Evolutionary conservation across 73 alveolate genomes (phyloP).

Genomic region (Paramecium biaurelia): DNA sequence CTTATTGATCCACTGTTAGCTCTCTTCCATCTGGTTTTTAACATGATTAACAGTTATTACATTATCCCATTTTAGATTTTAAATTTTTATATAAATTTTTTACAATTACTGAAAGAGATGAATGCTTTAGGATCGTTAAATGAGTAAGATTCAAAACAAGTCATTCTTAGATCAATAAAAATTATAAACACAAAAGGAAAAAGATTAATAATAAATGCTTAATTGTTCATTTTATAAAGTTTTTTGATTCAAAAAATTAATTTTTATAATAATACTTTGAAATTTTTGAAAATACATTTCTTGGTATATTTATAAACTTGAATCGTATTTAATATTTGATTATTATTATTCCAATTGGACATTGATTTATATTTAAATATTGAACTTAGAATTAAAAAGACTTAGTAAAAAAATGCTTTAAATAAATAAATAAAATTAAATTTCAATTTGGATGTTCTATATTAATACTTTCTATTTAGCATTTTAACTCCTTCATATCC

Average conservation of each 20-base stretch:
- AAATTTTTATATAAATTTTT: neutral
- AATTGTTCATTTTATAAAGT: neutral
- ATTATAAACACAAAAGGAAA: neutral
- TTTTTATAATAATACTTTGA: neutral
- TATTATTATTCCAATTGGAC: neutral
- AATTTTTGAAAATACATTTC: neutral
- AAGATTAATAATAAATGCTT: too few species aligned
- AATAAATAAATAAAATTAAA: neutral
- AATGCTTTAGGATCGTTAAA: neutral
- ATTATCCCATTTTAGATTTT: conserved; percentile 14
- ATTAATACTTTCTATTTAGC: neutral
- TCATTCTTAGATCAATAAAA: neutral
- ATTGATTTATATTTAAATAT: too few species aligned
- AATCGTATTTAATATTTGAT: neutral
- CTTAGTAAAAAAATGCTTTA: neutral
- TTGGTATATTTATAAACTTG: neutral
- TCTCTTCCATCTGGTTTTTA: conserved; percentile 10
- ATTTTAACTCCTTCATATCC: conserved; percentile 9
- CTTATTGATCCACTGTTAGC: neutral
- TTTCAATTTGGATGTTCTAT: neutral
- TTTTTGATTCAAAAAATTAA: neutral
- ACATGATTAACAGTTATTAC: conserved; percentile 36
- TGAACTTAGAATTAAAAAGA: too few species aligned
- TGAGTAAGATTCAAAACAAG: neutral
- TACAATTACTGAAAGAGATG: neutral